Base-by-base conservation (phyloP, 257 asterid species). In the Solanum megistacrolobum region DNA sequence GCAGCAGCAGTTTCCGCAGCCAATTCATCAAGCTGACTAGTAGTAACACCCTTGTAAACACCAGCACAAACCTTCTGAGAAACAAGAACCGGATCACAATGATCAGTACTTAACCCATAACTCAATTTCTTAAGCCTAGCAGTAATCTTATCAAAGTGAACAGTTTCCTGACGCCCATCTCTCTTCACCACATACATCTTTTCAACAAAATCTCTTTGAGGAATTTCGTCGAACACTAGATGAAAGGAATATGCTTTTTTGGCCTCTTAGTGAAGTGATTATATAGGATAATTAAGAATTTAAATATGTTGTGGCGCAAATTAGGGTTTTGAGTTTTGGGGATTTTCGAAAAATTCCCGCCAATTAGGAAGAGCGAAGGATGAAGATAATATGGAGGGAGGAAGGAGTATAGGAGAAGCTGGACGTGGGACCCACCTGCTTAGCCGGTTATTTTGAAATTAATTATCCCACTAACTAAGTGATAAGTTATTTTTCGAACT, bases 1-100 rank as follows among this genome's bases (percentile, higher is more conserved):
- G 98, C 99, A 0, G 99, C 99, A 0, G 99, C 94, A 0, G 99
- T 97, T 91, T 97, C 99, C 3, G 99, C 99, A 34, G 99, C 99
- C 94, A 97, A 90, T 71, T 95, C 99, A 89, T 96, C 99, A 87
- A 97, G 97, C 94, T 95, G 98, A 87, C 98, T 97, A 2, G 99
- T 97, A 58, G 99, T 96, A 65, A 97, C 98, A 66, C 99, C 98
- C 83, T 93, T 95, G 90, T 93, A 97, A 52, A 97, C 99, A 43
- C 99, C 99, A 1, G 99, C 99, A 74, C 98, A 96, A 41, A 97
- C 99, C 86, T 97, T 97, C 86, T 96, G 98, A 9, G 99, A 89
- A 2, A 97, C 98, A 27, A 97, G 90, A 72, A 95, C 96, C 0
- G 99, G 98, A 82, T 97, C 98, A 82, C 99, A 97, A 85, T 97